phyloP scores from a whole-genome alignment of 306 rosid genomes.

The Trifolium subterraneum region DNA sequence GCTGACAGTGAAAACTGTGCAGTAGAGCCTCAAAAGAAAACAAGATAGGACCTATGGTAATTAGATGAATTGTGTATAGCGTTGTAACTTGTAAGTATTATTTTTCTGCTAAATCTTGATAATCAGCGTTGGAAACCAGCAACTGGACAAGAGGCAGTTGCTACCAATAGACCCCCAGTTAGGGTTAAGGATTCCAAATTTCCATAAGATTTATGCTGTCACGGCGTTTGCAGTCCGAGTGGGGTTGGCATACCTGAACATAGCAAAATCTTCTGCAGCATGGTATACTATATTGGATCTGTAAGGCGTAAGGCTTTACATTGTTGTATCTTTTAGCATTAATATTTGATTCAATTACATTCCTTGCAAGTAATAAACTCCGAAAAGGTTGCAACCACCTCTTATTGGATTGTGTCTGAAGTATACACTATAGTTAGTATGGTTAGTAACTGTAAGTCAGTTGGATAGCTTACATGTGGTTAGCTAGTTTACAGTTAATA shows the following conservation, averaged over 20 bases:
- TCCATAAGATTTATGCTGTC: slow-evolving; percentile 54
- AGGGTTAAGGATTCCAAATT: slow-evolving; percentile 60
- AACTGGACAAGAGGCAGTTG: slow-evolving; percentile 64
- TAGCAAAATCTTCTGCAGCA: slow-evolving; percentile 60
- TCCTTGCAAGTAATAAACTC: slow-evolving; percentile 3
- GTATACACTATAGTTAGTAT: neutral
- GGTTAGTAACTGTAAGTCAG: neutral
- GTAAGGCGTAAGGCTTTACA: slow-evolving; percentile 51
- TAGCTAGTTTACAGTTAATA: neutral
- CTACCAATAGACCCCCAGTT: slow-evolving; percentile 57
- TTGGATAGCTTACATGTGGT: neutral
- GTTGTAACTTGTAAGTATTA: neutral
- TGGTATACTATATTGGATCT: slow-evolving; percentile 72
- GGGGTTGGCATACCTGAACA: slow-evolving; percentile 73
- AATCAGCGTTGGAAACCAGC: slow-evolving; percentile 54
- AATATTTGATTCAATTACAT: slow-evolving; percentile 29
- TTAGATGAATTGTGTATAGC: slow-evolving; percentile 11
- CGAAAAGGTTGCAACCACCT: slow-evolving; percentile 2
- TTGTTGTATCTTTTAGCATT: slow-evolving; percentile 20
- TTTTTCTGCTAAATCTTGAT: slow-evolving; percentile 51
- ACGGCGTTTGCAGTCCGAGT: slow-evolving; percentile 57
- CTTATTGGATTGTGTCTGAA: neutral
- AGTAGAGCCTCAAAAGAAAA: slow-evolving; percentile 13
- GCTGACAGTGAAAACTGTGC: neutral
- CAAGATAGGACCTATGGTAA: neutral